Evolutionary conservation across 2,329 filamentous ascomycete genomes (phyloP).

Genomic region (Aureobasidium sp.): DNA sequence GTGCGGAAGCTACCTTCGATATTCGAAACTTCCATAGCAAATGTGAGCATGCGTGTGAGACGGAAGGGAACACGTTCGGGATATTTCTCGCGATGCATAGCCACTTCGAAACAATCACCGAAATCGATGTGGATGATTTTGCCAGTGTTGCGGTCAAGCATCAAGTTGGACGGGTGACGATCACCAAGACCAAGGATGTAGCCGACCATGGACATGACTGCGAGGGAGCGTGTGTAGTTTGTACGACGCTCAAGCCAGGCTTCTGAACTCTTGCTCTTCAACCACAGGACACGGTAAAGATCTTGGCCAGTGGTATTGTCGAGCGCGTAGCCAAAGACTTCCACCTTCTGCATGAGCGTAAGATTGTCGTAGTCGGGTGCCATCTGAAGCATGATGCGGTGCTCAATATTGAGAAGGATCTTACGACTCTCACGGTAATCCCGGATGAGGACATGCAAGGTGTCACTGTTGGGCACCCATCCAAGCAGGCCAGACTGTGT

Average conservation of each 20-base stretch:
- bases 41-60: constrained; percentile 95
- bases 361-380: constrained; percentile 97
- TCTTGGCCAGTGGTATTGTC: constrained; percentile 99
- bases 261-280: constrained; percentile 97
- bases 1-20: constrained; percentile 98
- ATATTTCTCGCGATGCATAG: constrained; percentile 99
- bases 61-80: constrained; percentile 96
- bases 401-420: constrained; percentile 97
- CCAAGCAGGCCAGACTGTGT: constrained; percentile 92
- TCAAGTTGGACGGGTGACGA: constrained; percentile 92
- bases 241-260: constrained; percentile 95
- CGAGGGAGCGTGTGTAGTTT: constrained; percentile 95
- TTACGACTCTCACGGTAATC: constrained; percentile 96
- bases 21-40: constrained; percentile 99
- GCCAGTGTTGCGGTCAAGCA: constrained; percentile 91
- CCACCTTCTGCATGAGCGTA: constrained; percentile 98
- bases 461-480: constrained; percentile 97
- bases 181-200: constrained; percentile 97
- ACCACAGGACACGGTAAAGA: constrained; percentile 93
- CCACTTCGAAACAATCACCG: constrained; percentile 97
- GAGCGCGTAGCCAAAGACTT: constrained; percentile 97
- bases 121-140: constrained; percentile 99
- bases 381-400: constrained; percentile 99
- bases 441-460: constrained; percentile 88
- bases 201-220: constrained; percentile 99